Base-by-base conservation (phyloP, 2,329 filamentous ascomycete genomes). In the Fusarium hainanense region DNA sequence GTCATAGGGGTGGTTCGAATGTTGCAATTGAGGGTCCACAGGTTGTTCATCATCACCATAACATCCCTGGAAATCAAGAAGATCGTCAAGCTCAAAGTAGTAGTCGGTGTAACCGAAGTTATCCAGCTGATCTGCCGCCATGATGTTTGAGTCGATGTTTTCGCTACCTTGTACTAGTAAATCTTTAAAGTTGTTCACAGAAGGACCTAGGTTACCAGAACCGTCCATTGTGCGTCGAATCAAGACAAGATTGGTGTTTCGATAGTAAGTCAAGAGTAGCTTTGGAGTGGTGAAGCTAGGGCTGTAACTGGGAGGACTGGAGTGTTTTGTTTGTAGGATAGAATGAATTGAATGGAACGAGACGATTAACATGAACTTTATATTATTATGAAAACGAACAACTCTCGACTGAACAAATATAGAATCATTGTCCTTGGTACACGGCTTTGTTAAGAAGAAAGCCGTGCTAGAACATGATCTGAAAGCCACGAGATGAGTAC, bases 361-460 rank as follows among this genome's bases (percentile, higher is more conserved):
- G 18, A 37, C n/a, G 34, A 18, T 21, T 13, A 37, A 20, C 16
- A 16, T 23, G 18, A 23, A 27, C 25, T 52, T 50, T 52, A 52
- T 52, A 42, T 52, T 52, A 52, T 25, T 52, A 52, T 27, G n/a
- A 21, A 21, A 44, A 44, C 21, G 34, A 41, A 27, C 18, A 42
- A 20, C 4, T 21, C 49, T 7, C 23, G 4, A 16, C 23, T 51
- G 32, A 48, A 21, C 20, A 52, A 28, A 52, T 42, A 41, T 52
- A 52, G 34, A n/a, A 21, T 64, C 44, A 66, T 58, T 71, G 59
- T 71, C n/a, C 37, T 25, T 44, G 13, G 25, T 30, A 20, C 16
- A 48, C 14, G 48, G 64, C 68, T 70, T 70, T 70, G 68, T 70
- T 49, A 46, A 43, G n/a, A 27, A 14, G 58, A 25, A 28, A 61